A percentile compares a stretch with the other conserved stretches of the same genome.
Conservation (phyloP, 192 early-diverging fungal genomes). For the Jimgerdemannia lactiflua region DNA sequence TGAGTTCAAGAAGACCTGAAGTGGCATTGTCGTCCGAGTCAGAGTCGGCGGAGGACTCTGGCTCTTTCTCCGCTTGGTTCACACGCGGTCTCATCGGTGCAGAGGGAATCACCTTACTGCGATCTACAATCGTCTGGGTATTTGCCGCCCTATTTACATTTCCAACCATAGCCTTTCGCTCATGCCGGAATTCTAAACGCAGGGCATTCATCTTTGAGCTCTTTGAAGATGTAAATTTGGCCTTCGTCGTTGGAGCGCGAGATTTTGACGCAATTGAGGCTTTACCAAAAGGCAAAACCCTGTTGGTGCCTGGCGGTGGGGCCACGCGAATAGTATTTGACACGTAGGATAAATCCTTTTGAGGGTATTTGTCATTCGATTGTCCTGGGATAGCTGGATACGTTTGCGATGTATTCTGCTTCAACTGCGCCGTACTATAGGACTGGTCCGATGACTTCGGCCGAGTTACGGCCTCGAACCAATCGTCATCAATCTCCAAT, state of each 20-base stretch:
- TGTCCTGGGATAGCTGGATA: not conserved
- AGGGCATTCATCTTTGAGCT: not conserved
- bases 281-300: not conserved
- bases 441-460: not conserved
- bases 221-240: not conserved
- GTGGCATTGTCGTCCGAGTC: not conserved
- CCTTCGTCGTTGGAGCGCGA: not conserved
- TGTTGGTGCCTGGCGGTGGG: conserved; percentile 17
- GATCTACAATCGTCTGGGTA: not conserved
- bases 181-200: not conserved
- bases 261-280: not conserved
- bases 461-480: conserved; percentile 19
- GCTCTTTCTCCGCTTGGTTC: not conserved
- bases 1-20: not conserved
- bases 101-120: not conserved
- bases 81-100: not conserved
- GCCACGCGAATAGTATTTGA: not conserved
- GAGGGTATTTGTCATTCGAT: not conserved
- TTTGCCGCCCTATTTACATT: not conserved
- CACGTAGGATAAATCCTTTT: no score
- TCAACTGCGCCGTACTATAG: not conserved
- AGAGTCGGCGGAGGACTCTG: not conserved
- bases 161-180: not conserved
- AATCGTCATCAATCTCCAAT: conserved; percentile 30
- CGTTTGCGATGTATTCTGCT: not conserved